Conservation (phyloP, 257 asterid species). For the Euphrasia confusa region DNA sequence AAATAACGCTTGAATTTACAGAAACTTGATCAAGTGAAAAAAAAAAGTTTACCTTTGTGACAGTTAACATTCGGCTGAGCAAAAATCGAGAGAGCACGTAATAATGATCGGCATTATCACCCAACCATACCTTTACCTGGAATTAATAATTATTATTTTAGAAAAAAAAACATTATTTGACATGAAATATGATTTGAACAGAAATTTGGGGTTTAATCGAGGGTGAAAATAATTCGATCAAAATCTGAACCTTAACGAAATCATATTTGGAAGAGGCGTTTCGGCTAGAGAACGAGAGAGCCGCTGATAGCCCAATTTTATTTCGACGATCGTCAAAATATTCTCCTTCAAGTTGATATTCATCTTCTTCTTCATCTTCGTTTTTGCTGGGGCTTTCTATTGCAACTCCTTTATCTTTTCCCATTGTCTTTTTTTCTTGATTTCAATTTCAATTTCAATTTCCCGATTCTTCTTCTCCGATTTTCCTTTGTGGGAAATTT, state of each 20-base stretch:
- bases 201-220: neutral
- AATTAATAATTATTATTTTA: neutral
- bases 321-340: constrained; percentile 32
- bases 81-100: constrained; percentile 93
- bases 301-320: constrained; percentile 23
- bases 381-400: constrained; percentile 36
- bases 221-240: constrained; percentile 8
- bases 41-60: constrained; percentile 56
- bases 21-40: neutral
- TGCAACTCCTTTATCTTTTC: constrained; percentile 48
- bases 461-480: neutral
- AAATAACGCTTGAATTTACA: neutral
- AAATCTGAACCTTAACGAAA: constrained; percentile 79
- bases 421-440: constrained; percentile 23
- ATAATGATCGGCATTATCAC: constrained; percentile 97
- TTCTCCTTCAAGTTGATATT: constrained; percentile 21
- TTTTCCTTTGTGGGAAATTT: constrained; percentile 1
- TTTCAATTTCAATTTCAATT: neutral
- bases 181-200: neutral
- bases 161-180: neutral
- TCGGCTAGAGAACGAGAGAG: constrained; percentile 67
- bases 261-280: constrained; percentile 93
- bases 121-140: constrained; percentile 98
- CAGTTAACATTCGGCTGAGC: constrained; percentile 98
- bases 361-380: constrained; percentile 32